These are phyloP conservation scores for Curvularia verruculosa DNA, from an alignment of 2,329 filamentous ascomycete species.

Conservation along the genomic window DNA sequence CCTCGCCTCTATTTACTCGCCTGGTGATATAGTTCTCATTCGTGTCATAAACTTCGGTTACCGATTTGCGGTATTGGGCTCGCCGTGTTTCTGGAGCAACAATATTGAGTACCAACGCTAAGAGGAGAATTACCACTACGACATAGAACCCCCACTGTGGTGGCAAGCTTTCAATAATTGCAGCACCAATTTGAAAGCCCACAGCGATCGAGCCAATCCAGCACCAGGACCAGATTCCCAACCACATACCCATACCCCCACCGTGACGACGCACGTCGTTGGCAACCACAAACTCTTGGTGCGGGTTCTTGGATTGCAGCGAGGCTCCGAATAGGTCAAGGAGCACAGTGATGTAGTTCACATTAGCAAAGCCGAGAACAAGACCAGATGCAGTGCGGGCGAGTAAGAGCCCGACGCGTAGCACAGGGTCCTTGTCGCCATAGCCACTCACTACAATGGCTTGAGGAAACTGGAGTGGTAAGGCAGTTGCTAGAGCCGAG, in stretches of 20 bases:
- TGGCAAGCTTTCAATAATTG: slow-evolving; percentile 67
- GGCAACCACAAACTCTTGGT: slow-evolving; percentile 71
- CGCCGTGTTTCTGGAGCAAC: slow-evolving; percentile 74
- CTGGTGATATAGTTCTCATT: slow-evolving; percentile 56
- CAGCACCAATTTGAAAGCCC: slow-evolving; percentile 74
- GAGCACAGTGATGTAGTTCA: slow-evolving; percentile 75
- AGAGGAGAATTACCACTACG: slow-evolving; percentile 69
- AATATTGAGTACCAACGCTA: slow-evolving; percentile 72
- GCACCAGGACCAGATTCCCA: slow-evolving; percentile 70
- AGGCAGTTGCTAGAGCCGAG: slow-evolving; percentile 68
- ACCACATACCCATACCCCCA: slow-evolving; percentile 79
- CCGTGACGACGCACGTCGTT: slow-evolving; percentile 76
- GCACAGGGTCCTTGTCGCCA: slow-evolving; percentile 60
- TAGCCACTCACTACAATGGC: slow-evolving; percentile 65
- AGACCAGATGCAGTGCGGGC: slow-evolving; percentile 71
- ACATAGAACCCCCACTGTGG: slow-evolving; percentile 80
- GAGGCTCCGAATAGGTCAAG: slow-evolving; percentile 79
- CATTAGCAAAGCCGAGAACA: slow-evolving; percentile 74
- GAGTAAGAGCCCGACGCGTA: slow-evolving; percentile 66
- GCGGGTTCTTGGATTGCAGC: slow-evolving; percentile 72
- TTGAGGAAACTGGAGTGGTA: slow-evolving; percentile 78
- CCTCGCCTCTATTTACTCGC: slow-evolving; percentile 71
- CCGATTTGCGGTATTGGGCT: slow-evolving; percentile 70
- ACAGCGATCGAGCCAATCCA: slow-evolving; percentile 73
- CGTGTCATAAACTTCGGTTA: slow-evolving; percentile 62